These are phyloP conservation scores for Debaryomyces subglobosus DNA, from an alignment of 1,139 yeast species.

Conservation along the genomic window DNA sequence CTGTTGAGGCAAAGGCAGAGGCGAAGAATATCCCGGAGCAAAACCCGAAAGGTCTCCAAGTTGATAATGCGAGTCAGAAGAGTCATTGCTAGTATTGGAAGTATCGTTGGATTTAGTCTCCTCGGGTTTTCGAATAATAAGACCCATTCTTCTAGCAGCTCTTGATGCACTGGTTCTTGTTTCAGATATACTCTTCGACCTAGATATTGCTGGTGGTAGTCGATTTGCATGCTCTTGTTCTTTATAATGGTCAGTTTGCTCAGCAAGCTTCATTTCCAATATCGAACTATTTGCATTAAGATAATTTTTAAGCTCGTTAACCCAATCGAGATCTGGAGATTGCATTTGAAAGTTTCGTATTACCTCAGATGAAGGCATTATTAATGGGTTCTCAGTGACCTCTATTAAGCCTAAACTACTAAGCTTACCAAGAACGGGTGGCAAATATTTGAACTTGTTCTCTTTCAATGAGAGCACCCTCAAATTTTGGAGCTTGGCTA, in stretches of 20 bases:
- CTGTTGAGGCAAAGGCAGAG: conserved; percentile 16
- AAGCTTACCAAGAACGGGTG: conserved; percentile 58
- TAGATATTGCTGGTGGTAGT: conserved; percentile 22
- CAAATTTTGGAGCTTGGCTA: conserved; percentile 45
- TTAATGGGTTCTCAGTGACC: conserved; percentile 67
- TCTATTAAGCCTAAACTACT: conserved; percentile 63
- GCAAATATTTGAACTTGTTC: conserved; percentile 60
- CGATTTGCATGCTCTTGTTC: conserved; percentile 14
- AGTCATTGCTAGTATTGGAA: conserved; percentile 10
- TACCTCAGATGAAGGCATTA: conserved; percentile 49
- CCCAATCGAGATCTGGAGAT: conserved; percentile 55
- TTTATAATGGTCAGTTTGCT: conserved; percentile 15
- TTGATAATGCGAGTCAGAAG: conserved; percentile 7
- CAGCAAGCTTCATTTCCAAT: conserved; percentile 27
- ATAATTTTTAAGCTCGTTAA: conserved; percentile 52
- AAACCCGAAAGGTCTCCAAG: background rate
- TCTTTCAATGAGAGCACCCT: conserved; percentile 65
- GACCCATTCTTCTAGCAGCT: conserved; percentile 65
- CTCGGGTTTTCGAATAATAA: conserved; percentile 53
- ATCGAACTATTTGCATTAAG: conserved; percentile 32
- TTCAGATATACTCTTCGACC: conserved; percentile 63
- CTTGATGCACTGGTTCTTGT: conserved; percentile 63
- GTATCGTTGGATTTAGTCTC: conserved; percentile 17
- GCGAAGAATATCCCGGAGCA: conserved; percentile 10
- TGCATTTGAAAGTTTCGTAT: conserved; percentile 40